Percentiles rank a stretch among this genome's conserved stretches.
These are phyloP conservation scores for Pseudozyma thailandica DNA, from an alignment of 1,284 basidiomycete genomes.

Conservation along the genomic window DNA sequence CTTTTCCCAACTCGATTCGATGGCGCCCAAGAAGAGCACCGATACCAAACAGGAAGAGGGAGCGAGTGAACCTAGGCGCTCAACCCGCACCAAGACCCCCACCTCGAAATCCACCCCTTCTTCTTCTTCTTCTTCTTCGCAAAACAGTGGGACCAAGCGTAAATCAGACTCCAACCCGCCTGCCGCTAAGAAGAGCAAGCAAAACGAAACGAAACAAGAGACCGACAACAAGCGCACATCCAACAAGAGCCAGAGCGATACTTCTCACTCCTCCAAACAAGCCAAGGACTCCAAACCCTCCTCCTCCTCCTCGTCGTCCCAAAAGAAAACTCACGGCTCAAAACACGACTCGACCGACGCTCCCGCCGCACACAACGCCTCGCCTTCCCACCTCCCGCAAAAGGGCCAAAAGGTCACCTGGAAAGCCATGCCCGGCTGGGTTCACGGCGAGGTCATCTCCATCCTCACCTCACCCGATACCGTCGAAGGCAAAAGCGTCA, in stretches of 20 bases:
- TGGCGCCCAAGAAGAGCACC: too few species aligned
- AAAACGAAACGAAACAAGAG: background rate
- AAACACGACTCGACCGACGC: conserved; percentile 19
- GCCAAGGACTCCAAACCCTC: conserved; percentile 1
- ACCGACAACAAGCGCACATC: background rate
- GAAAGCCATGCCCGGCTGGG: conserved; percentile 38
- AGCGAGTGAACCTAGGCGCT: too few species aligned
- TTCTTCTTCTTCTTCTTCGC: too few species aligned
- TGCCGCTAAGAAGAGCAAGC: background rate
- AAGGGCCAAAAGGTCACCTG: conserved; percentile 16
- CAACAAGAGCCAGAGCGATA: too few species aligned
- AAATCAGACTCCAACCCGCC: background rate
- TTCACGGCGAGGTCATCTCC: conserved; percentile 15
- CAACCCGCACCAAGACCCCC: too few species aligned
- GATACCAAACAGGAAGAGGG: too few species aligned
- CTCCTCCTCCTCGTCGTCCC: background rate
- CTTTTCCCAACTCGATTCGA: too few species aligned
- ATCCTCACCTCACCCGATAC: conserved; percentile 10
- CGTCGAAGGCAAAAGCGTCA: conserved; percentile 14
- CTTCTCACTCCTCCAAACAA: too few species aligned
- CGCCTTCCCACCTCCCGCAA: conserved; percentile 6
- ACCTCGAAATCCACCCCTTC: too few species aligned
- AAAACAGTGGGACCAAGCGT: too few species aligned
- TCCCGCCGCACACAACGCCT: conserved; percentile 11
- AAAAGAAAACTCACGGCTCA: conserved; percentile 15